Base-by-base conservation (phyloP, 441 rosid genomes). In the Kokia cookei region DNA sequence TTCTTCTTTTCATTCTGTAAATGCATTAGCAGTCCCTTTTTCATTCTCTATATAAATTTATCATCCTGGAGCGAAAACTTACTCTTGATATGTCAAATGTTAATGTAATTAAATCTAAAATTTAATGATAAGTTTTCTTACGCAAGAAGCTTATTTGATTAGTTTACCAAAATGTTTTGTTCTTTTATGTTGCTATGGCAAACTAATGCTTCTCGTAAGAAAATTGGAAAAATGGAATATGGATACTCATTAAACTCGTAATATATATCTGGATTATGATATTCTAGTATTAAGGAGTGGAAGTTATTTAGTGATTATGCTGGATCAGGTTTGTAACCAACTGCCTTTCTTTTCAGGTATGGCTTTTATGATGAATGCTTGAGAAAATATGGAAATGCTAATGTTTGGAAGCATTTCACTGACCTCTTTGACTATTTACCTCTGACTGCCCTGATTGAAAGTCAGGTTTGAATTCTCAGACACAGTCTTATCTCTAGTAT, bases 391-490 rank as follows among this genome's bases (percentile, higher is more conserved):
- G 96, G 96, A 66, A 89, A 91, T 86, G 96, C 93, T 47, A 90
- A 87, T 75, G 90, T 89, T 58, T 89, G 96, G 93, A 89, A 88
- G 80, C 77, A 87, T 81, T 90, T 89, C 81, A 87, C 96, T 0
- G 96, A 90, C 79, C 86, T 90, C 62, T 90, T 90, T 75, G 96
- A 90, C 83, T 90, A 89, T 80, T 85, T 90, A 37, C 92, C 92
- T 13, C 86, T 90, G 37, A 88, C 94, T 1, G 92, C 89, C 50
- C 78, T 88, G 57, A 88, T 90, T 69, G 96, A 90, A 86, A 88
- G 93, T 81, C 93, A 90, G 95, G 95, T 90, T 74, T 58, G 82
- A 54, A 42, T 80, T 65, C 69, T 75, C 43, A 14, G 12, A 35
- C 48, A 17, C 27, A 26, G 54, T n/a, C 51, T 63, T 74, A 9